Conservation (phyloP, 495 filamentous ascomycete genomes). For the Mycothermus thermophilus region DNA sequence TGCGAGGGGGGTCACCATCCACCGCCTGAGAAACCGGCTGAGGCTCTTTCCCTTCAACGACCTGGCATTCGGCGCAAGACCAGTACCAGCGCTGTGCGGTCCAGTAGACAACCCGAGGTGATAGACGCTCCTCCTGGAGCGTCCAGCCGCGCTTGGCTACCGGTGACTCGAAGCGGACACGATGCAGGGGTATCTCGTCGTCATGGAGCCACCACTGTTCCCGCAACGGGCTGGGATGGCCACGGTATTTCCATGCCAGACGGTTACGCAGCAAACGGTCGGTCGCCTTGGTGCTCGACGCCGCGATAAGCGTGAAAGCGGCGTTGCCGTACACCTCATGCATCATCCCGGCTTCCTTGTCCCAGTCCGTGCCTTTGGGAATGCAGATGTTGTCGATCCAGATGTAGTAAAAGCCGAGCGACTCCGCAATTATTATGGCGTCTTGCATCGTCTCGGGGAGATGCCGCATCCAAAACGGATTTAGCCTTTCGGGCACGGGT, state of each 20-base stretch:
- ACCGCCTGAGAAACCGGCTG: background rate
- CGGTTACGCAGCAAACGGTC: slow-evolving; percentile 13
- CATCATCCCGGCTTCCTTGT: slow-evolving; percentile 18
- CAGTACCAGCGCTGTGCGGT: slow-evolving; percentile 19
- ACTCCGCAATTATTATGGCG: slow-evolving; percentile 12
- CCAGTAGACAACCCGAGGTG: slow-evolving; percentile 21
- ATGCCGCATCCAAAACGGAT: slow-evolving; percentile 6
- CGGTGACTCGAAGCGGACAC: slow-evolving; percentile 13
- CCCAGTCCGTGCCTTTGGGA: slow-evolving; percentile 23
- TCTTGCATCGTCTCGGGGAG: slow-evolving; percentile 20
- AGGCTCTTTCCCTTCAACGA: slow-evolving; percentile 10
- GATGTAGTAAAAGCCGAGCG: slow-evolving; percentile 13
- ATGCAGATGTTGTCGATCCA: slow-evolving; percentile 24
- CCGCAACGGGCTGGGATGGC: slow-evolving; percentile 14
- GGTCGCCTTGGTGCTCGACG: slow-evolving; percentile 20
- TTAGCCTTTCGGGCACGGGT: slow-evolving; percentile 14
- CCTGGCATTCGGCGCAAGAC: slow-evolving; percentile 18
- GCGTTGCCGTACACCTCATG: slow-evolving; percentile 24
- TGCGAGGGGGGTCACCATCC: slow-evolving; percentile 3
- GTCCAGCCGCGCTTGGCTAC: slow-evolving; percentile 20
- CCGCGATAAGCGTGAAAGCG: slow-evolving; percentile 18
- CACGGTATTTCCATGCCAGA: slow-evolving; percentile 15
- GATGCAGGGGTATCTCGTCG: slow-evolving; percentile 10
- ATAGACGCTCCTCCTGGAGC: slow-evolving; percentile 21
- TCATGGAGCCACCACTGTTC: slow-evolving; percentile 16